These are phyloP conservation scores for Hygrophila difformis DNA, from an alignment of 257 asterid genomes.

Conservation along the genomic window DNA sequence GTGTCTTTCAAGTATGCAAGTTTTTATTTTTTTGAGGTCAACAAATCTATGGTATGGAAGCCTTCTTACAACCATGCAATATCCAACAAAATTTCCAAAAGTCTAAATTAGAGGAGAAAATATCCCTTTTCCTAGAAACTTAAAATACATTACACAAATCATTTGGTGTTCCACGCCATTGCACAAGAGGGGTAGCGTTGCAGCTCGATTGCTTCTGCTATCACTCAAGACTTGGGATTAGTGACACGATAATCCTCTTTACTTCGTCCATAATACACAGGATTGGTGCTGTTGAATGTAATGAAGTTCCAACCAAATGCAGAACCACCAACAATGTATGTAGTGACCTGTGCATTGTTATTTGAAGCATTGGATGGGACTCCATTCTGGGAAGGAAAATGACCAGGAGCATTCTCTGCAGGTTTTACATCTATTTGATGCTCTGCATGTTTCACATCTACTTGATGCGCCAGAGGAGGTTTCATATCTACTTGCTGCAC, in stretches of 20 bases:
- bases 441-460: constrained; percentile 20
- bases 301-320: constrained; percentile 86
- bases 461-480: constrained; percentile 22
- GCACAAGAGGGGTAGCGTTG: too few species aligned
- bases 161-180: constrained; percentile 8
- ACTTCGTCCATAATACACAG: constrained; percentile 51
- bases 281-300: constrained; percentile 30
- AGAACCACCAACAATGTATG: constrained; percentile 67
- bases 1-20: too few species aligned
- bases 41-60: too few species aligned
- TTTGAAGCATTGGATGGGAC: constrained; percentile 15
- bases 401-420: constrained; percentile 21
- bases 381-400: constrained; percentile 17
- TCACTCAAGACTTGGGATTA: constrained; percentile 31
- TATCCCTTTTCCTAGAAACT: not conserved
- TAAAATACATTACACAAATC: not conserved
- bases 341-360: constrained; percentile 30
- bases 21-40: too few species aligned
- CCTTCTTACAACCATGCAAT: not conserved
- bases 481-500: too few species aligned
- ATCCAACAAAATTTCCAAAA: constrained; percentile 1
- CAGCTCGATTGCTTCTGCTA: not conserved
- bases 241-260: constrained; percentile 55
- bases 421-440: not conserved
- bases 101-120: not conserved